These are phyloP conservation scores for Lagenaria siceraria DNA, from an alignment of 306 rosid species.

Conservation along the genomic window DNA sequence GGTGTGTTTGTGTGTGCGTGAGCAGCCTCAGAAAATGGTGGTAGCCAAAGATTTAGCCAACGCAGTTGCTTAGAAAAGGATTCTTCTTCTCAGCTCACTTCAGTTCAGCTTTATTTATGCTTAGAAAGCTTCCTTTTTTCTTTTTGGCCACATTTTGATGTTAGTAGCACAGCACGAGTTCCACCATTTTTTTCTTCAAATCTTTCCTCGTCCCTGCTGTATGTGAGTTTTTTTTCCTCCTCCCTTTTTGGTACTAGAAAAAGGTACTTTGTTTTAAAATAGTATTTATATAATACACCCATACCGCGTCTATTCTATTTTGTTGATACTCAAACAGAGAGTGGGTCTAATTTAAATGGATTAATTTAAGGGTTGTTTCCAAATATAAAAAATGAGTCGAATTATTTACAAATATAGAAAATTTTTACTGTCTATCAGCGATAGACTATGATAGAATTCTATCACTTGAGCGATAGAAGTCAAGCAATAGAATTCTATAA, in stretches of 20 bases:
- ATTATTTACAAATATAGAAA: too few species aligned
- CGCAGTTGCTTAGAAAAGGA: slow-evolving; percentile 7
- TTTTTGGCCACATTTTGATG: not conserved
- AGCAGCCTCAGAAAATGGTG: slow-evolving; percentile 45
- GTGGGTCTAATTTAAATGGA: not conserved
- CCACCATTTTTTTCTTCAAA: not conserved
- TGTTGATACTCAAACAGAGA: not conserved
- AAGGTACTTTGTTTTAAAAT: not conserved
- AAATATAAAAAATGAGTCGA: too few species aligned
- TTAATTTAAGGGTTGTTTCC: too few species aligned
- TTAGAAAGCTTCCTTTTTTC: not conserved
- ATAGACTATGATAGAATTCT: too few species aligned
- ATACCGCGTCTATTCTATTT: not conserved
- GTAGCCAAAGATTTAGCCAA: slow-evolving; percentile 26
- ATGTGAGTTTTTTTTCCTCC: not conserved
- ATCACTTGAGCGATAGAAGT: too few species aligned
- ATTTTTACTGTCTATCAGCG: too few species aligned
- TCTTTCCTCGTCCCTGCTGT: not conserved
- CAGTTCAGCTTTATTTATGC: not conserved
- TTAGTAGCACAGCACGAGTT: not conserved
- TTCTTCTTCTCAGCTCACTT: not conserved
- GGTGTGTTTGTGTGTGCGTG: slow-evolving; percentile 9
- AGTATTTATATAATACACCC: not conserved
- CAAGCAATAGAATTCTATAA: too few species aligned
- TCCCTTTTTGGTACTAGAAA: not conserved